A percentile compares a stretch with the other conserved stretches of the same genome.
Conservation (phyloP, 495 filamentous ascomycete species). For the Podospora sp. region DNA sequence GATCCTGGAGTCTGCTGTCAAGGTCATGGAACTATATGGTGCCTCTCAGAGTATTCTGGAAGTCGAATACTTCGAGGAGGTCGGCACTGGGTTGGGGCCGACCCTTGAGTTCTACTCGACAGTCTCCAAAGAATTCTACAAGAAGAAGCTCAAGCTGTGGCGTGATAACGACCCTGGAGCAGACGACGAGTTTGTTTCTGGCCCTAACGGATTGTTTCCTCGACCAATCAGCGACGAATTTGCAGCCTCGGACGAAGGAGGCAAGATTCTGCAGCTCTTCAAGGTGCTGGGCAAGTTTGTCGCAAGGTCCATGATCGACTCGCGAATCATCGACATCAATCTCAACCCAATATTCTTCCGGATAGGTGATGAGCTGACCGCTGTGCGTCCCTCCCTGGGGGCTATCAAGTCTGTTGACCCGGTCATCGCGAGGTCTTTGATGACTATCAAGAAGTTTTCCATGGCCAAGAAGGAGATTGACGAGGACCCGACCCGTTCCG, state of each 20-base stretch:
- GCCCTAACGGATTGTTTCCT: slow-evolving; percentile 84
- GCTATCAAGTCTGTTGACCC: slow-evolving; percentile 88
- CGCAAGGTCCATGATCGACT: slow-evolving; percentile 97
- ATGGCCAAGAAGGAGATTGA: slow-evolving; percentile 80
- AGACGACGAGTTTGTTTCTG: slow-evolving; percentile 83
- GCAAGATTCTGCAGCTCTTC: slow-evolving; percentile 83
- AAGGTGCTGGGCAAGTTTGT: slow-evolving; percentile 97
- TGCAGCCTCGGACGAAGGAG: slow-evolving; percentile 71
- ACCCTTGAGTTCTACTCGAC: slow-evolving; percentile 99
- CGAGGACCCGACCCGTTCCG: slow-evolving; percentile 61
- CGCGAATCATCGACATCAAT: slow-evolving; percentile 94
- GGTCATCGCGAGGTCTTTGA: slow-evolving; percentile 80
- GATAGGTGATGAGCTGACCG: slow-evolving; percentile 72
- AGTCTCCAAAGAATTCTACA: slow-evolving; percentile 95
- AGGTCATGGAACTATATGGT: slow-evolving; percentile 99
- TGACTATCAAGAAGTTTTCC: slow-evolving; percentile 85
- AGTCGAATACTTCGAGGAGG: slow-evolving; percentile 99
- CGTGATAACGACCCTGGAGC: slow-evolving; percentile 81
- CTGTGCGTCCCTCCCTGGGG: slow-evolving; percentile 85
- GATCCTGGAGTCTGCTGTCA: slow-evolving; percentile 94
- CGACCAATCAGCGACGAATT: slow-evolving; percentile 85
- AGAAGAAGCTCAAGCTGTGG: slow-evolving; percentile 96
- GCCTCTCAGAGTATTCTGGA: slow-evolving; percentile 93
- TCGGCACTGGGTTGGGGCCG: slow-evolving; percentile 93
- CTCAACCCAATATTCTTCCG: slow-evolving; percentile 99